Base-by-base conservation (phyloP, 768 basidiomycete genomes). In the Agaricus subrufescens region DNA sequence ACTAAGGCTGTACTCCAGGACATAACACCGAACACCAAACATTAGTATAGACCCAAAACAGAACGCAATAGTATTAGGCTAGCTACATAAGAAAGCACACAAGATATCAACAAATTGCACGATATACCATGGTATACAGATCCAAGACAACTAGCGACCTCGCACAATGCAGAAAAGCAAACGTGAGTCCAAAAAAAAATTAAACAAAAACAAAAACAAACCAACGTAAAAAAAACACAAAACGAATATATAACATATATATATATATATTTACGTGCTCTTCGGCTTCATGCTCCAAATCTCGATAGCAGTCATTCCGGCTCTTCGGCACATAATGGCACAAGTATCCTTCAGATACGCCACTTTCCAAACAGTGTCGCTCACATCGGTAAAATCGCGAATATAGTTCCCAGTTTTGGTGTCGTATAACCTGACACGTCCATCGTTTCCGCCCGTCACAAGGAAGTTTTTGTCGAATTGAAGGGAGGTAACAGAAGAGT, bases 281-380 rank as follows among this genome's bases (percentile, higher is more conserved):
- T 46, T 47, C 11, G 81, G 80, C 63, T 75, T 73, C 71, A 89
- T 83, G 61, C 82, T 87, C 84, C 91, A 88, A 52, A 95, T 84
- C 77, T 96, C 95, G 70, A 95, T 82, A 19, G 90, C 85, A 51
- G 90, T 94, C 76, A 87, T 88, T 27, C 86, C 88, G 30, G 76
- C 83, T 57, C 90, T 77, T 75, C 83, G 86, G 71, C 89, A 91
- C 75, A 94, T 82, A 42, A 97, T 76, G 19, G 87, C 91, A 67
- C 85, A 88, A 49, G 82, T 82, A 66, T 67, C 68, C 64, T 66
- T 66, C 65, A 81, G 78, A 73, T 86, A 89, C 39, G 78, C 84
- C 42, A 93, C 87, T 72, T 92, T 86, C 95, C 94, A 98, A 51
- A 94, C 86, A 55, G 81, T 83, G 67, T 95, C 92, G 58, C 86